Conservation (phyloP, 2,329 filamentous ascomycete genomes). For the Penicillium griseofulvum region DNA sequence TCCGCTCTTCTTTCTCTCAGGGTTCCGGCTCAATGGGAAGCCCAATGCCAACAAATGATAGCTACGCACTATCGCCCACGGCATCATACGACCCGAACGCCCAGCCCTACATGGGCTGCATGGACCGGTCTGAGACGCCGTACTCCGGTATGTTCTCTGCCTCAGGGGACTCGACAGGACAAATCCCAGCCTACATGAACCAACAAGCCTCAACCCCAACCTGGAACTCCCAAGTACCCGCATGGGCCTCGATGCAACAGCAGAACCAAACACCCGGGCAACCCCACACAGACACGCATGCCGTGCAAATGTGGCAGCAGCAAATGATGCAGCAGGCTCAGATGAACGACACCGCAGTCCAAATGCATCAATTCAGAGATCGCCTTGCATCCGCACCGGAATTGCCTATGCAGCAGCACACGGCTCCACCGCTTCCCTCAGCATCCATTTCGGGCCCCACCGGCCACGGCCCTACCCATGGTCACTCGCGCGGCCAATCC, state of each 20-base stretch:
- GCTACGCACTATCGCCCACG: conserved; percentile 28
- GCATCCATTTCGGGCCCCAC: conserved; percentile 20
- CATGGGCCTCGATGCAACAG: conserved; percentile 24
- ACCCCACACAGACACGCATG: conserved; percentile 20
- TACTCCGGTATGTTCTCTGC: conserved; percentile 23
- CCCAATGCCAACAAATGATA: conserved; percentile 22
- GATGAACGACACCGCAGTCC: conserved; percentile 14
- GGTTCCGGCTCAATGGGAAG: conserved; percentile 26
- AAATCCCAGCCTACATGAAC: conserved; percentile 30
- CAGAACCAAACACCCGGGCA: conserved; percentile 21
- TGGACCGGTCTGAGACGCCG: conserved; percentile 17
- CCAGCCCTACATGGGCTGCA: conserved; percentile 24
- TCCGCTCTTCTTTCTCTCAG: conserved; percentile 29
- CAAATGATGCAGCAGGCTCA: conserved; percentile 28
- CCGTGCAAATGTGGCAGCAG: conserved; percentile 29
- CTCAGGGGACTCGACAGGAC: conserved; percentile 15
- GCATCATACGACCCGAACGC: conserved; percentile 21
- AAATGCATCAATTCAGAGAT: conserved; percentile 32
- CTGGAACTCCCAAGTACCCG: conserved; percentile 17
- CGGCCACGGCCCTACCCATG: conserved; percentile 9
- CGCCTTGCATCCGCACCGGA: conserved; percentile 36
- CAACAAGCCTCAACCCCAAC: conserved; percentile 15
- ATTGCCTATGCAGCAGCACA: conserved; percentile 26
- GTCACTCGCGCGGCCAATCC: conserved; percentile 21
- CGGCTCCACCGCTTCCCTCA: conserved; percentile 11